Evolutionary conservation across 2,329 filamentous ascomycete genomes (phyloP), one percentile per base, ranked within the genome.

Genomic region (Neodidymelliopsis sp.): DNA sequence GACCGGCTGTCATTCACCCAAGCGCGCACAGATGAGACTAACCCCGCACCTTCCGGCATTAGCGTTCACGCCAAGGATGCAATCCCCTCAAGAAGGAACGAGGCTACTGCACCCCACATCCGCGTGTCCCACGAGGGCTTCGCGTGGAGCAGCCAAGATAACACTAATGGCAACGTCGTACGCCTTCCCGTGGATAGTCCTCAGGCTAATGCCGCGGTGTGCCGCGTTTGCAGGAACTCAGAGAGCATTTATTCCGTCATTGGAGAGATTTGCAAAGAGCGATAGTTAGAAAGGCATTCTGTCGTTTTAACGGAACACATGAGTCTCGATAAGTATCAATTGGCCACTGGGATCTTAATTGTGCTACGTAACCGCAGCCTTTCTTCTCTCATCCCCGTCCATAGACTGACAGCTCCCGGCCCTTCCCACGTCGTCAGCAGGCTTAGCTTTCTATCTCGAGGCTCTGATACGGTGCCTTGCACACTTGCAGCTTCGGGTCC

Each of bases 71-170:
- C 64, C 60, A 64, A 66, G 45, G 54, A 13, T 23, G 20, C 40
- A 25, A 44, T 47, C 54, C 57, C 59, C 57, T 59, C 54, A 39
- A 36, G 39, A 38, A 53, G 36, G 40, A 50, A 49, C 43, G 39
- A 38, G 30, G 39, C 60, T 59, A 56, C 56, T 67, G 66, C 60
- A 69, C 68, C 68, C 67, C 68, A 71, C 66, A 71, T 67, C 57
- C 59, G 57, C 53, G 42, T 54, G 38, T 58, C 60, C 60, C 57
- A 62, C 56, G 47, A 57, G 41, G 39, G 22, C 15, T 30, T 50
- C 9, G 40, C n/a, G n/a, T n/a, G n/a, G n/a, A n/a, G n/a, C n/a
- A n/a, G n/a, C n/a, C 39, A 18, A 25, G 27, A 39, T 45, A 36
- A 34, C 22, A 29, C 31, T 42, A 51, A 59, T 57, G 53, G 59